Evolutionary conservation across 495 filamentous ascomycete species (phyloP), one percentile per base, ranked within the genome.

Genomic region (Achaetomiella virescens): DNA sequence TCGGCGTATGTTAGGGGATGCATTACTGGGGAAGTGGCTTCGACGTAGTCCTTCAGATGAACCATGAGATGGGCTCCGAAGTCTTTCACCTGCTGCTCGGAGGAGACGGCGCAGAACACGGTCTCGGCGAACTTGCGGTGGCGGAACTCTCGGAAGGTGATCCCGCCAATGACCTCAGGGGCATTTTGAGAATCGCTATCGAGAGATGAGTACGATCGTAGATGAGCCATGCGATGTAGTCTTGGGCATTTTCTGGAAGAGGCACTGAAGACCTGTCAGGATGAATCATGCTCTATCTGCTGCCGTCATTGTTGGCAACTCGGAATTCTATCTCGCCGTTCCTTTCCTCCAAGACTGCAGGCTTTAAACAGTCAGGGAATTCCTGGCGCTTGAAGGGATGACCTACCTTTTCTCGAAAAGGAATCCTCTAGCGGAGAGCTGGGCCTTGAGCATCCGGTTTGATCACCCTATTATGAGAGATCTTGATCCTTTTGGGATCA

Each of bases 221-320:
- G 33, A 97, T 91, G n/a, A 97, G 81, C 15, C 92, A 83, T 20
- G 92, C 91, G 55, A 97, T 96, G 67, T 97, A 97, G 59, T 97
- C 91, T 95, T 95, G 1, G 92, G 92, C 92, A 97, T 97, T 57
- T 97, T 97, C 68, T 97, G 92, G 61, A 97, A 97, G 41, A 97
- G 92, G 66, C 90, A 95, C 70, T 97, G 97, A 42, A 97, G 70
- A 3, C 92, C 91, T 0, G 91, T 96, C 15, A 97, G 78, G 60
- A 97, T 90, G 61, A n/a, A 97, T 90, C 24, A 87, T 81, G 71
- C 86, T 91, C 63, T 95, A 88, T 37, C 84, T 79, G 10, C 79
- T 75, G 60, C 87, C 86, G 64, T 97, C 91, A 66, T 97, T 97
- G 72, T 97, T 96, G 55, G 97, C 92, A 0, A 96, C 92, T 35